Evolutionary conservation across 1,139 yeast genomes (phyloP).

Genomic region (Cylindricascospora bacillispora): DNA sequence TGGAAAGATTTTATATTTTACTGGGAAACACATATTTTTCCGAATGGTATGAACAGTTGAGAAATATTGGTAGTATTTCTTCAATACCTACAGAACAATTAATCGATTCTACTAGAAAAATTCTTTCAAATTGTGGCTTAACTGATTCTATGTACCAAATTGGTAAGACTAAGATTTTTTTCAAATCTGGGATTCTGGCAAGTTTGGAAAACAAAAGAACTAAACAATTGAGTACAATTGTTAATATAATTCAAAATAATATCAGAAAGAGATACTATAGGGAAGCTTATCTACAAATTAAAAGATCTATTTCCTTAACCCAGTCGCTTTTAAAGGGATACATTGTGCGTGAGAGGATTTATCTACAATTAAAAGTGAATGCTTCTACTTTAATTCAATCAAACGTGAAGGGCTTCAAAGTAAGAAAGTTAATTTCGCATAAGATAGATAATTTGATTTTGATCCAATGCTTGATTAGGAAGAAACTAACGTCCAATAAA

Average conservation of each 20-base stretch:
- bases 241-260: slow-evolving; percentile 79
- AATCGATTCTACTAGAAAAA: slow-evolving; percentile 56
- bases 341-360: slow-evolving; percentile 45
- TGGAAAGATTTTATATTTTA: slow-evolving; percentile 77
- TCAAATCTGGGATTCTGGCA: slow-evolving; percentile 95
- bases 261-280: slow-evolving; percentile 59
- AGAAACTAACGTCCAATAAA: slow-evolving; percentile 43
- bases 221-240: slow-evolving; percentile 68
- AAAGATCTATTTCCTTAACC: slow-evolving; percentile 40
- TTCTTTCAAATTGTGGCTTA: slow-evolving; percentile 46
- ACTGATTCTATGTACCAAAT: slow-evolving; percentile 68
- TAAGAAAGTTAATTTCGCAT: slow-evolving; percentile 37
- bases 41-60: slow-evolving; percentile 55
- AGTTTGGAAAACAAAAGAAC: slow-evolving; percentile 79
- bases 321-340: slow-evolving; percentile 59
- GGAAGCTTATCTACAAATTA: slow-evolving; percentile 43
- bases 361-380: slow-evolving; percentile 41
- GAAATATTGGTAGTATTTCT: slow-evolving; percentile 23
- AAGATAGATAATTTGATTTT: slow-evolving; percentile 37
- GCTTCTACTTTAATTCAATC: slow-evolving; percentile 73
- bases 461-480: slow-evolving; percentile 62
- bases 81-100: slow-evolving; percentile 39
- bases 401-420: slow-evolving; percentile 40
- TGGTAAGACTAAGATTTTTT: slow-evolving; percentile 85
- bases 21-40: slow-evolving; percentile 63